Percentiles rank a stretch among this genome's conserved stretches.
phyloP scores from a whole-genome alignment of 164 flowering plant genomes.

The Annona squamosa region DNA sequence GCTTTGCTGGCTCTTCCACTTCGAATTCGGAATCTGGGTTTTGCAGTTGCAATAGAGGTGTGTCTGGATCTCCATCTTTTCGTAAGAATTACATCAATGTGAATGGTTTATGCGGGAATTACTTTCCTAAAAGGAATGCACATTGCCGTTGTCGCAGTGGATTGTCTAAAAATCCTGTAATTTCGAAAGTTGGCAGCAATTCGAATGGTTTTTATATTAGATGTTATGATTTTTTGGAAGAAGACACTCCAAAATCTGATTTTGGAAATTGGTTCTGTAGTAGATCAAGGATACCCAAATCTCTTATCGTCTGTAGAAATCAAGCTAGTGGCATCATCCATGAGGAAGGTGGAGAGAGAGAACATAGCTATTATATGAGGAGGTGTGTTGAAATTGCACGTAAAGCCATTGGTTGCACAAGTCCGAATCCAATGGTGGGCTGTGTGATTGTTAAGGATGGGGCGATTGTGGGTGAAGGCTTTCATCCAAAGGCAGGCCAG shows the following conservation, averaged over 20 bases:
- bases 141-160: background rate
- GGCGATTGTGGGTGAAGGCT: slow-evolving; percentile 83
- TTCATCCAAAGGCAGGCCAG: slow-evolving; percentile 97
- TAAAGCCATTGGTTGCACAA: slow-evolving; percentile 72
- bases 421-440: slow-evolving; percentile 97
- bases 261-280: background rate
- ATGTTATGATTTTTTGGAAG: background rate
- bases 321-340: slow-evolving; percentile 22
- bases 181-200: background rate
- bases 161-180: background rate
- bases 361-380: slow-evolving; percentile 71
- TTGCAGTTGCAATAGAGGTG: background rate
- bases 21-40: background rate
- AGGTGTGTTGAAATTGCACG: slow-evolving; percentile 72
- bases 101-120: background rate
- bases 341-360: slow-evolving; percentile 23
- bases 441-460: slow-evolving; percentile 90
- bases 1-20: background rate
- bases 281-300: slow-evolving; percentile 24
- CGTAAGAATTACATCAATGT: background rate
- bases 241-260: background rate
- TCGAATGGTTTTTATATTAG: background rate
- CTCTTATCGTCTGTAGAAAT: slow-evolving; percentile 14
- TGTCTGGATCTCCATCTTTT: background rate
- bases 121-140: background rate